phyloP scores from a whole-genome alignment of 2,329 filamentous ascomycete species.

The Mollisiaceae sp. region DNA sequence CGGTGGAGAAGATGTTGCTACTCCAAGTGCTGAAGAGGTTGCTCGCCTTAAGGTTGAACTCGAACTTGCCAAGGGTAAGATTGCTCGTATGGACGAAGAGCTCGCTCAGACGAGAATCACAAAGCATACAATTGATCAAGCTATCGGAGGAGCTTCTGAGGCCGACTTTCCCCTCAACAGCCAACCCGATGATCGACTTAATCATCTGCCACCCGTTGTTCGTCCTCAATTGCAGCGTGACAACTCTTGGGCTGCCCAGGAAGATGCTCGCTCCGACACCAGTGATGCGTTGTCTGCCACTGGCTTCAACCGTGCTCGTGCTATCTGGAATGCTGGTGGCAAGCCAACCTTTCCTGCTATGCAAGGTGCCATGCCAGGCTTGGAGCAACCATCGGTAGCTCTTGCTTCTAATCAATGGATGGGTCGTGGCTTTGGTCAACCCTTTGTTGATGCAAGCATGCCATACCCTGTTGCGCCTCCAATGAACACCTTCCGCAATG shows the following conservation, averaged over 20 bases:
- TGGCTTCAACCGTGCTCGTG: slow-evolving; percentile 58
- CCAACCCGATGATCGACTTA: slow-evolving; percentile 34
- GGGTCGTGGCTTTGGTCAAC: slow-evolving; percentile 43
- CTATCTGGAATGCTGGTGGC: slow-evolving; percentile 57
- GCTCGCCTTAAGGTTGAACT: slow-evolving; percentile 73
- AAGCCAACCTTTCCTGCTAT: slow-evolving; percentile 47
- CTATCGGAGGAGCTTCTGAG: slow-evolving; percentile 54
- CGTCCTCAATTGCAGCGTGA: slow-evolving; percentile 48
- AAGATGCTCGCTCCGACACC: slow-evolving; percentile 62
- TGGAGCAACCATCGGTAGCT: slow-evolving; percentile 40
- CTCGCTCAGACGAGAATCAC: slow-evolving; percentile 67
- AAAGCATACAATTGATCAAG: slow-evolving; percentile 63
- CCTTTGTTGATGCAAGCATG: slow-evolving; percentile 39
- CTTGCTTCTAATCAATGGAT: slow-evolving; percentile 54
- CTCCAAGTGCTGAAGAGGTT: slow-evolving; percentile 59
- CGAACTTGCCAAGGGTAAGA: slow-evolving; percentile 71
- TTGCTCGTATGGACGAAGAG: slow-evolving; percentile 74
- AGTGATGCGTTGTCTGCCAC: slow-evolving; percentile 59
- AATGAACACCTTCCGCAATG: slow-evolving; percentile 37
- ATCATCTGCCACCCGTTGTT: slow-evolving; percentile 38
- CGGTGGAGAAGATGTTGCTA: slow-evolving; percentile 46
- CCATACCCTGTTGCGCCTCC: slow-evolving; percentile 33
- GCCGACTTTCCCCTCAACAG: slow-evolving; percentile 44
- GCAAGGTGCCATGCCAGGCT: slow-evolving; percentile 32
- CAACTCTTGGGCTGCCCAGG: slow-evolving; percentile 56